Conservation (phyloP, 306 rosid genomes). For the Fragaria vesca region DNA sequence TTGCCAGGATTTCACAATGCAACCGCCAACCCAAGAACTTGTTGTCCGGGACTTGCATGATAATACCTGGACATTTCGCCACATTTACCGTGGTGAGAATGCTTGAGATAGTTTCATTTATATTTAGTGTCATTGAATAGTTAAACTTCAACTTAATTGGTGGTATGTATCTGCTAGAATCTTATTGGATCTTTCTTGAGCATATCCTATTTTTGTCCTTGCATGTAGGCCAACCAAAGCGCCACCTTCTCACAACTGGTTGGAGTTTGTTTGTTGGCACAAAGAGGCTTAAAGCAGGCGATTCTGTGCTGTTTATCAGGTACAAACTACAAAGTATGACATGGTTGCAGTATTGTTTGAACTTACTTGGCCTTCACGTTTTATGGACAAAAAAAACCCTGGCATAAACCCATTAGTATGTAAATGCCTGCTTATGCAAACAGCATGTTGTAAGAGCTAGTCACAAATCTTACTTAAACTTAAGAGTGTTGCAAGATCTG, state of each 20-base stretch:
- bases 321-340: constrained; percentile 37
- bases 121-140: background rate
- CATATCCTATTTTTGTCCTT: constrained; percentile 6
- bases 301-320: constrained; percentile 94
- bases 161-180: background rate
- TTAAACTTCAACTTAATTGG: background rate
- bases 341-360: background rate
- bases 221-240: constrained; percentile 83
- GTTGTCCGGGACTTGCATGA: constrained; percentile 91
- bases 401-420: background rate
- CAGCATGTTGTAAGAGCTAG: background rate
- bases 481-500: background rate
- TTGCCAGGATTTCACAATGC: constrained; percentile 82
- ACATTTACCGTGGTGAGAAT: constrained; percentile 79
- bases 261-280: constrained; percentile 92
- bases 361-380: background rate
- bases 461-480: background rate
- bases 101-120: constrained; percentile 1
- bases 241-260: constrained; percentile 98
- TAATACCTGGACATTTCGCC: constrained; percentile 88
- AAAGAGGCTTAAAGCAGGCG: constrained; percentile 91
- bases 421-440: background rate
- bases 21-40: constrained; percentile 90
- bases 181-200: background rate
- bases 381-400: background rate